Conservation (phyloP, 768 basidiomycete genomes). For the Agrocybe chaxingu region DNA sequence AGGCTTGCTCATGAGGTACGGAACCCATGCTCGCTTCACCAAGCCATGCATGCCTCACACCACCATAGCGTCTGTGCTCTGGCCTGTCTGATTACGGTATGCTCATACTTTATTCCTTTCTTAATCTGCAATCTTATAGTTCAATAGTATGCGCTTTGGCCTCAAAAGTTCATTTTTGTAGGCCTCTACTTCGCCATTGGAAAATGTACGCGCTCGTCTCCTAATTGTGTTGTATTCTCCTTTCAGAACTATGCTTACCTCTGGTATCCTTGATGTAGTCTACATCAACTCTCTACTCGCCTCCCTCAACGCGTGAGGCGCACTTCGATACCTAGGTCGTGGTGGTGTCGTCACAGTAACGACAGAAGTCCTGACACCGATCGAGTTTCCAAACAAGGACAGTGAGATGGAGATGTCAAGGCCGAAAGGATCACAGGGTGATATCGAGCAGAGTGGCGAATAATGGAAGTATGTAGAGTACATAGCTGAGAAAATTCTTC, state of each 20-base stretch:
- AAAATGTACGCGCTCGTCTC: conserved; percentile 5
- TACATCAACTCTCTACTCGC: conserved; percentile 16
- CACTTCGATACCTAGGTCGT: background rate
- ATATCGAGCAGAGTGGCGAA: too few species aligned
- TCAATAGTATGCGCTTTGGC: conserved; percentile 15
- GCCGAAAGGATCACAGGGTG: too few species aligned
- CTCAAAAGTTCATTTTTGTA: conserved; percentile 15
- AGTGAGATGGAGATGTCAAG: too few species aligned
- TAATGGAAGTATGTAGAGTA: too few species aligned
- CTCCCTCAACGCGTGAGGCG: conserved; percentile 10
- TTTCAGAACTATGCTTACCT: background rate
- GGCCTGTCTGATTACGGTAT: conserved; percentile 15
- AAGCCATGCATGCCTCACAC: too few species aligned
- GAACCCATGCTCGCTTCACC: too few species aligned
- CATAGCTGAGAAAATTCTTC: too few species aligned
- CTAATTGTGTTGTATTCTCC: too few species aligned
- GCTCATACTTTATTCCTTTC: background rate
- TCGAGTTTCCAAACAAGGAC: conserved; percentile 1
- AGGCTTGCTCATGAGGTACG: conserved; percentile 16
- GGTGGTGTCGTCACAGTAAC: background rate
- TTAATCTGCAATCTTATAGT: background rate
- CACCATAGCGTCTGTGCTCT: conserved; percentile 11
- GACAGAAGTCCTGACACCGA: background rate
- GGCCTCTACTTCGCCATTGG: conserved; percentile 17
- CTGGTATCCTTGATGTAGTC: background rate